phyloP scores from a whole-genome alignment of 2,329 filamentous ascomycete species.

The Boeremia exigua region DNA sequence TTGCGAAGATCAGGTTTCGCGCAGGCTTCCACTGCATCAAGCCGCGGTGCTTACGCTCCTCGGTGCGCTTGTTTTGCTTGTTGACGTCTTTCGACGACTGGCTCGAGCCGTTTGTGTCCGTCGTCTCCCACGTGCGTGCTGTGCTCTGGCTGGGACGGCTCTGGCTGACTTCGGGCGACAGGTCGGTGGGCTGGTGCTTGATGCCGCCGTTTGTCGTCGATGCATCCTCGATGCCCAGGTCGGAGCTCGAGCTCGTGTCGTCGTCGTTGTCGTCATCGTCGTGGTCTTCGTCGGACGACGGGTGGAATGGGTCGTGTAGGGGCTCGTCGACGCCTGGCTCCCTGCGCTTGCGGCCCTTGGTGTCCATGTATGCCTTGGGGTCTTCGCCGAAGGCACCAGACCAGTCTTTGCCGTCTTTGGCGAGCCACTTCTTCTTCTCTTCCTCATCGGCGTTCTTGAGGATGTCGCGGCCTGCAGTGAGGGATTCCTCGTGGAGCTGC shows the following conservation, averaged over 20 bases:
- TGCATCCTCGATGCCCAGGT: constrained; percentile 67
- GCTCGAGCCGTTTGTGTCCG: constrained; percentile 20
- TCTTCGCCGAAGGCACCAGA: constrained; percentile 83
- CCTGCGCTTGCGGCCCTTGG: constrained; percentile 59
- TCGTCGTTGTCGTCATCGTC: constrained; percentile 46
- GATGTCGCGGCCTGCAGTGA: constrained; percentile 81
- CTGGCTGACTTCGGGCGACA: constrained; percentile 28
- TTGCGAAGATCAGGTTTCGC: constrained; percentile 83
- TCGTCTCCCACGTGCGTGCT: constrained; percentile 34
- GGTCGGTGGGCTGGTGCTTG: constrained; percentile 37
- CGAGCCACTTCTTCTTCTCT: constrained; percentile 78
- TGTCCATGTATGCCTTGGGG: constrained; percentile 66
- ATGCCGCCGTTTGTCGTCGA: constrained; percentile 35
- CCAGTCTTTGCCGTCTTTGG: constrained; percentile 84
- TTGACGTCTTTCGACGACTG: constrained; percentile 64
- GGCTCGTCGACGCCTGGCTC: constrained; percentile 62
- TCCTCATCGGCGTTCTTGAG: constrained; percentile 74
- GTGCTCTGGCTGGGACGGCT: constrained; percentile 37
- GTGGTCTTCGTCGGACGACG: constrained; percentile 51
- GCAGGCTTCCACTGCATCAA: constrained; percentile 96
- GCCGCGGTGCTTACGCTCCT: constrained; percentile 86
- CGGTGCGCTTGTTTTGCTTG: constrained; percentile 68
- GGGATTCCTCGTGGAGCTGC: constrained; percentile 79
- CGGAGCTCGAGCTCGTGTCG: constrained; percentile 52
- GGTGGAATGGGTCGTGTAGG: constrained; percentile 59